Percentiles rank a stretch among this genome's conserved stretches.
Conservation (phyloP, 306 rosid genomes). For the Psophocarpus tetragonolobus region DNA sequence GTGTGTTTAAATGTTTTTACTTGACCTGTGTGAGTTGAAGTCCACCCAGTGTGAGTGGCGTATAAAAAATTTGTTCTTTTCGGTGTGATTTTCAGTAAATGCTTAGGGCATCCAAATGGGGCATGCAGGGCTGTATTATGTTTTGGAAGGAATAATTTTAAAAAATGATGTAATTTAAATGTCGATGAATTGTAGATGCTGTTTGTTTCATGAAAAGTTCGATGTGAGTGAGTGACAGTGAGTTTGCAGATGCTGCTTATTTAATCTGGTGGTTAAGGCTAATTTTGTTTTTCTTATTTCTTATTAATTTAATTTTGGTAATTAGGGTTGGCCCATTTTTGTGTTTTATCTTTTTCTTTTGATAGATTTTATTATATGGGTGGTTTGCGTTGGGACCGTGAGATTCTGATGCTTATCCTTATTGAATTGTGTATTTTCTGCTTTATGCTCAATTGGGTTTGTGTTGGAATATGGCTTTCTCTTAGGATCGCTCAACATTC, state of each 20-base stretch:
- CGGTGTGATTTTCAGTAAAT: slow-evolving; percentile 31
- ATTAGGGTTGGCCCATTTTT: slow-evolving; percentile 28
- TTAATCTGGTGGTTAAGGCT: slow-evolving; percentile 32
- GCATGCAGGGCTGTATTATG: slow-evolving; percentile 28
- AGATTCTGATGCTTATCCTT: slow-evolving; percentile 85
- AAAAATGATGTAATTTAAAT: slow-evolving; percentile 53
- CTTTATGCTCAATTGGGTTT: slow-evolving; percentile 56
- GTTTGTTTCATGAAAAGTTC: slow-evolving; percentile 46
- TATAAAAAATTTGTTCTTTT: slow-evolving; percentile 29
- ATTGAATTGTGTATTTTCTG: slow-evolving; percentile 51
- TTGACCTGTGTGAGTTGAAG: slow-evolving; percentile 28
- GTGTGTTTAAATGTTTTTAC: slow-evolving; percentile 14
- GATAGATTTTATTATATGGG: slow-evolving; percentile 41
- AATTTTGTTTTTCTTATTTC: slow-evolving; percentile 27
- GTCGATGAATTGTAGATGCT: slow-evolving; percentile 65
- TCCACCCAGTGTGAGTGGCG: slow-evolving; percentile 12
- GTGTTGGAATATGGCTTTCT: slow-evolving; percentile 53
- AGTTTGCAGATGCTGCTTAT: slow-evolving; percentile 43
- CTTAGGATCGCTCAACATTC: slow-evolving; percentile 44
- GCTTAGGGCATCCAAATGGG: slow-evolving; percentile 38
- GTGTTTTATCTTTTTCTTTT: slow-evolving; percentile 27
- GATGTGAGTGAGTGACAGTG: slow-evolving; percentile 38
- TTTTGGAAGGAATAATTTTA: slow-evolving; percentile 39
- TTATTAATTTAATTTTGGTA: slow-evolving; percentile 2
- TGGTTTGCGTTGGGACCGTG: slow-evolving; percentile 69